Evolutionary conservation across 805 yeast species (phyloP).

Genomic region (Clavispora phyllophila): DNA sequence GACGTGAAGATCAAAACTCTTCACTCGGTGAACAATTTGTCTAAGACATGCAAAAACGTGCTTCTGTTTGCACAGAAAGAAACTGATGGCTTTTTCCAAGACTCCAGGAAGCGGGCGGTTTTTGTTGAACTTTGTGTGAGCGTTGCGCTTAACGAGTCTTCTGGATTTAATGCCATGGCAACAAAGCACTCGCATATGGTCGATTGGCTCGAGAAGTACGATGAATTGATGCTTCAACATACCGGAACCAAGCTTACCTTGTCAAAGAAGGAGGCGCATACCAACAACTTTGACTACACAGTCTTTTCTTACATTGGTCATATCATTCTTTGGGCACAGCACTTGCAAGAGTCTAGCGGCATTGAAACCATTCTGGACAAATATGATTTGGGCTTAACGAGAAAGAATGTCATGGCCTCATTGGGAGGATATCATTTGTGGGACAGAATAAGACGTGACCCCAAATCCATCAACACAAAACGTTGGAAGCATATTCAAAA

Average conservation of each 20-base stretch:
- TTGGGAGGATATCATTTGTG: conserved; percentile 38
- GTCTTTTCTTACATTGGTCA: conserved; percentile 35
- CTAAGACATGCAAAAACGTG: conserved; percentile 26
- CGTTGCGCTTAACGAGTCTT: conserved; percentile 33
- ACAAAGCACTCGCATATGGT: conserved; percentile 21
- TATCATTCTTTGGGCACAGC: conserved; percentile 33
- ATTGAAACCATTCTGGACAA: conserved; percentile 10
- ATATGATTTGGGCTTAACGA: conserved; percentile 17
- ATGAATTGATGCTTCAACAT: conserved; percentile 27
- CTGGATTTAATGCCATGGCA: conserved; percentile 26
- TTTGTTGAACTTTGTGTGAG: conserved; percentile 29
- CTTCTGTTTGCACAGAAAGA: conserved; percentile 22
- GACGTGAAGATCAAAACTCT: conserved; percentile 37
- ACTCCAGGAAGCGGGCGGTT: conserved; percentile 14
- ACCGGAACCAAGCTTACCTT: conserved; percentile 31
- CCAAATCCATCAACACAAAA: conserved; percentile 30
- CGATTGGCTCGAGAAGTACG: conserved; percentile 24
- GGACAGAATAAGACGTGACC: conserved; percentile 32
- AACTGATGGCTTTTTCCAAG: conserved; percentile 21
- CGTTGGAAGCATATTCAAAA: conserved; percentile 40
- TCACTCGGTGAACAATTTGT: conserved; percentile 24
- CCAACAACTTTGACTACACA: conserved; percentile 33
- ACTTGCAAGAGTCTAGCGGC: conserved; percentile 18
- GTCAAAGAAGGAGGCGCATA: conserved; percentile 29
- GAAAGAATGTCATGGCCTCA: conserved; percentile 13